Percentiles rank a stretch among this genome's conserved stretches.
phyloP scores from a whole-genome alignment of 139 green algal species.

The Coccomyxa sp. region DNA sequence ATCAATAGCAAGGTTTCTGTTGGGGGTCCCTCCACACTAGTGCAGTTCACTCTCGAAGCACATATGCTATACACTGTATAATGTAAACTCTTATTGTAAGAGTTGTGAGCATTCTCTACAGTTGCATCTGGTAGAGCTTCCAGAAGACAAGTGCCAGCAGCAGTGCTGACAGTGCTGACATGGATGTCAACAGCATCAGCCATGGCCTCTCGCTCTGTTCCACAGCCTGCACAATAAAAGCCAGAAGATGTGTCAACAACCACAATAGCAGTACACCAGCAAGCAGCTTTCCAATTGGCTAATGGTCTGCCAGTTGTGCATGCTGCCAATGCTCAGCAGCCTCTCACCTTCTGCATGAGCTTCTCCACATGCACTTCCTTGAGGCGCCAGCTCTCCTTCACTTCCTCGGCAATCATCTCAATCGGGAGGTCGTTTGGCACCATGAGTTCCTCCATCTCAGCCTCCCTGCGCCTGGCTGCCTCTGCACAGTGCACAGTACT shows the following conservation, averaged over 20 bases:
- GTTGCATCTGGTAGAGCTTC: not conserved
- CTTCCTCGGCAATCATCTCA: slow-evolving; percentile 78
- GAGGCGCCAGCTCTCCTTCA: slow-evolving; percentile 56
- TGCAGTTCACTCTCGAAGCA: too few relatives aligned
- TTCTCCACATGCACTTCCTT: slow-evolving; percentile 65
- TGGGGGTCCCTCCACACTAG: too few relatives aligned
- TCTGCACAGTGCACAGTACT: not conserved
- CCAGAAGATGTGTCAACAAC: not conserved
- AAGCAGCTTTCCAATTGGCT: not conserved
- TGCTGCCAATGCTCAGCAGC: not conserved
- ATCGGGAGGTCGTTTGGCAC: slow-evolving; percentile 76
- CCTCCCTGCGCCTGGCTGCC: not conserved
- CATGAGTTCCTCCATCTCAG: slow-evolving; percentile 55
- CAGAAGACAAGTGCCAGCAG: slow-evolving; percentile 63
- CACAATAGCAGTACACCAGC: not conserved
- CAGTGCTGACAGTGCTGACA: slow-evolving; percentile 50
- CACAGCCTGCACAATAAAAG: slow-evolving; percentile 16
- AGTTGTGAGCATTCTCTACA: too few relatives aligned
- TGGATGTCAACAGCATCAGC: slow-evolving; percentile 68
- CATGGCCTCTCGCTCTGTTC: slow-evolving; percentile 46
- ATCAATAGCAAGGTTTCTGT: too few relatives aligned
- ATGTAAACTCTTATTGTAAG: too few relatives aligned
- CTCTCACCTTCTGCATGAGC: slow-evolving; percentile 44
- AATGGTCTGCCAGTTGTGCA: not conserved
- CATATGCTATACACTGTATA: too few relatives aligned